Conservation (phyloP, 164 flowering plant species). For the Macadamia integrifolia region DNA sequence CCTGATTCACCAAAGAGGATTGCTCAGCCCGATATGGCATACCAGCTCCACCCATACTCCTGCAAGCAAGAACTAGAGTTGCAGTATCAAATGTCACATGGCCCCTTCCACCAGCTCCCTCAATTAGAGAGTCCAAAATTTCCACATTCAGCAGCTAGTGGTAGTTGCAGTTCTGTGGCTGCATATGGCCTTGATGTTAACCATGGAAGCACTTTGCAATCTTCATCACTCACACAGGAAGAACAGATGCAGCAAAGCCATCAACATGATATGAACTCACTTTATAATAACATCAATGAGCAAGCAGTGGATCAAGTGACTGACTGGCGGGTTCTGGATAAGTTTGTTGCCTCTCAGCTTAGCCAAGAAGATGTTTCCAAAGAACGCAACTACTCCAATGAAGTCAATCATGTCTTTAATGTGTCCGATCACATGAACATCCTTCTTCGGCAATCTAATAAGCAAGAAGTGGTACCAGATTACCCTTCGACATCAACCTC, state of each 20-base stretch:
- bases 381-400: constrained; percentile 33
- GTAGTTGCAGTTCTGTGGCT: constrained; percentile 30
- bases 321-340: constrained; percentile 85
- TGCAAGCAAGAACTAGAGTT: constrained; percentile 75
- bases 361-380: constrained; percentile 53
- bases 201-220: constrained; percentile 33
- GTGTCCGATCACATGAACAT: constrained; percentile 36
- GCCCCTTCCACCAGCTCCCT: constrained; percentile 71
- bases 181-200: constrained; percentile 31
- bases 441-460: constrained; percentile 26
- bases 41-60: constrained; percentile 29
- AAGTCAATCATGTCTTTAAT: constrained; percentile 21
- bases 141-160: constrained; percentile 32
- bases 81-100: constrained; percentile 44
- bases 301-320: constrained; percentile 65
- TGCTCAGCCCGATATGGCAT: constrained; percentile 26
- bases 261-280: constrained; percentile 32
- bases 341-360: constrained; percentile 90
- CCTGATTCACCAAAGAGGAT: constrained; percentile 52
- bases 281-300: constrained; percentile 27
- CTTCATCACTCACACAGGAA: constrained; percentile 43
- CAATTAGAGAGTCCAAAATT: constrained; percentile 75
- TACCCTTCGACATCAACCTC: constrained; percentile 51
- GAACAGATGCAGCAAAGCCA: constrained; percentile 38
- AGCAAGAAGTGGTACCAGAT: constrained; percentile 35